Evolutionary conservation across 805 yeast species (phyloP), one percentile per base, ranked within the genome.

Genomic region (Metschnikowia vanudenii): DNA sequence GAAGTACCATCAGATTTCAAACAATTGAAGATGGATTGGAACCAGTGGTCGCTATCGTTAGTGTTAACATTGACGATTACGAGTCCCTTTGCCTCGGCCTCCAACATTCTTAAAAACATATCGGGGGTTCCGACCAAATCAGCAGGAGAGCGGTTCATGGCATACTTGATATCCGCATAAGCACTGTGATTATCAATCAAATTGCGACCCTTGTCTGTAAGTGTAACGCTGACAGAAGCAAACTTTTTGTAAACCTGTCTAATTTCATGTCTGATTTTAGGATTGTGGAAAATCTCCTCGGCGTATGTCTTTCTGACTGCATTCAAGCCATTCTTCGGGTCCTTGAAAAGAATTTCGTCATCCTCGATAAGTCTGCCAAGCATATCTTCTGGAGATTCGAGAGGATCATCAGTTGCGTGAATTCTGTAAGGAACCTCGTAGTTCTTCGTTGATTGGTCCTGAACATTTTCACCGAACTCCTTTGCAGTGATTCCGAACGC

Each of bases 91-190:
- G 81, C 65, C 63, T 94, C 99, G 2, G 98, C 99, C 59, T 86
- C 91, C 41, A 91, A 68, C 96, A 94, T 94, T 59, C 95, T 79
- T 58, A 94, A 72, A 56, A 86, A 88, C 34, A 85, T 69, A 56
- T 89, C 96, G 1, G 99, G 98, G 46, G 80, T 75, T 32, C 72
- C 72, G 6, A 80, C 76, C 59, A 94, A 80, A 47, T 89, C 89
- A n/a, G 78, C 76, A 13, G 91, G 83, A 2, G 87, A 75, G 61
- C 94, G 79, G 65, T 89, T 87, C 46, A 81, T 77, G 18, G 97
- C 95, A 66, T 94, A 94, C 62, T 94, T 94, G 69, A 94, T 84
- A 60, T 89, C 96, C 49, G 87, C 89, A 58, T 83, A 91, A 2
- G 90, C 85, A 44, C 91, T 84, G 54, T 82, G 84, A 43, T 79